These are phyloP conservation scores for Acanthamoeba triangularis DNA, from an alignment of 208 protist genomes.

Conservation along the genomic window DNA sequence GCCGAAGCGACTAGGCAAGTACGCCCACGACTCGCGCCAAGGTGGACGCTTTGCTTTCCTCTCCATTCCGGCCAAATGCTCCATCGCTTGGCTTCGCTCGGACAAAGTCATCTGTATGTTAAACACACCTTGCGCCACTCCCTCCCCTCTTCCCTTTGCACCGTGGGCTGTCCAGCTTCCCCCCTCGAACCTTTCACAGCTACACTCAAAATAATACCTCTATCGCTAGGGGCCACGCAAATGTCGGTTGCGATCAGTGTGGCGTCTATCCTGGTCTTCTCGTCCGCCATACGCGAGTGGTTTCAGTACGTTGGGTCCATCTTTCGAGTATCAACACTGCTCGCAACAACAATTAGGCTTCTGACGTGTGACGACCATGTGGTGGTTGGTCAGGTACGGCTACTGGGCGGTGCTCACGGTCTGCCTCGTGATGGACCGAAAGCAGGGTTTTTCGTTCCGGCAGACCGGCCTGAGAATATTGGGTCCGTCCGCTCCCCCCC, in stretches of 20 bases:
- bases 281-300: slow-evolving; percentile 15
- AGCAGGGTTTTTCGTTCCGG: slow-evolving; percentile 63
- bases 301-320: not conserved
- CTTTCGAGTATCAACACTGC: too few species aligned
- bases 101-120: slow-evolving; percentile 13
- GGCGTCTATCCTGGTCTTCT: slow-evolving; percentile 24
- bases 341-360: not conserved
- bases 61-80: not conserved
- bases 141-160: too few species aligned
- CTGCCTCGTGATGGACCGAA: slow-evolving; percentile 45
- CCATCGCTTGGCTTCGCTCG: not conserved
- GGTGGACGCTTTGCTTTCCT: not conserved
- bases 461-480: slow-evolving; percentile 44
- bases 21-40: not conserved
- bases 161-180: too few species aligned
- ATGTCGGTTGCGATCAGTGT: slow-evolving; percentile 7
- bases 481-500: not conserved
- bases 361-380: not conserved
- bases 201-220: not conserved
- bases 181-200: too few species aligned
- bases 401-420: slow-evolving; percentile 49
- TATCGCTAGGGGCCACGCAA: slow-evolving; percentile 20
- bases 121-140: too few species aligned
- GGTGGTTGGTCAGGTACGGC: not conserved
- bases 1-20: not conserved